These are phyloP conservation scores for Iris macrosiphon DNA, from an alignment of 106 monocot species.

Conservation along the genomic window DNA sequence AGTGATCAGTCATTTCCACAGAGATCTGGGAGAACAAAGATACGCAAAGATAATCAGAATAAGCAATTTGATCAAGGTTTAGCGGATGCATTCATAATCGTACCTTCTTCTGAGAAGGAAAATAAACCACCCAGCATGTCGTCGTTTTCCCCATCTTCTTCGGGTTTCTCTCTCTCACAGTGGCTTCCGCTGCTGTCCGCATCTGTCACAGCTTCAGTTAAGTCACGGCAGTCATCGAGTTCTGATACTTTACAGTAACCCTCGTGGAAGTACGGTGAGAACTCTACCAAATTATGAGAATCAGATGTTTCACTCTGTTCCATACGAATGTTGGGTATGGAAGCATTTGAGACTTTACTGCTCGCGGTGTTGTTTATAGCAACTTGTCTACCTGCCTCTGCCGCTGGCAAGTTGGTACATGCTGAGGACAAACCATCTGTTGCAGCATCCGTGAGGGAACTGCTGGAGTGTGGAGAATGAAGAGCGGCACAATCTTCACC, in stretches of 20 bases:
- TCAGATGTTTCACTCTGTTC: conserved; percentile 23
- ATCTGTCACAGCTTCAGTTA: conserved; percentile 73
- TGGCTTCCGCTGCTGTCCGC: conserved; percentile 80
- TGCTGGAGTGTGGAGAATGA: conserved; percentile 2
- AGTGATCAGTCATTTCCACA: conserved; percentile 3
- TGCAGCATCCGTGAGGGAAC: conserved; percentile 19
- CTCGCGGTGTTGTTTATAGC: conserved; percentile 4
- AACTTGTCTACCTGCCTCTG: background rate
- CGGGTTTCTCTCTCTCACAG: conserved; percentile 61
- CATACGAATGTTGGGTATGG: conserved; percentile 9
- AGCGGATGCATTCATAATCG: background rate
- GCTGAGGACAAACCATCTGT: conserved; percentile 17
- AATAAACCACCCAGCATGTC: conserved; percentile 78
- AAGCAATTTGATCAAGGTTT: too few relatives aligned
- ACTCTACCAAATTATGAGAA: conserved; percentile 35
- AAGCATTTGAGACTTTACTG: conserved; percentile 26
- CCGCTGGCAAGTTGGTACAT: conserved; percentile 10
- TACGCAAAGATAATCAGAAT: too few relatives aligned
- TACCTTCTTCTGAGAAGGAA: conserved; percentile 85
- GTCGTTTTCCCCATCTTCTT: conserved; percentile 79
- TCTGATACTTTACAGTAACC: conserved; percentile 76
- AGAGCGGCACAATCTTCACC: conserved; percentile 3
- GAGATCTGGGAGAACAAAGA: background rate
- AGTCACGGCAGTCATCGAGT: conserved; percentile 62
- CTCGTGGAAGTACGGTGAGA: conserved; percentile 57